Base-by-base conservation (phyloP, 176 grass and related monocot genomes). In the Aegilops bicornis region DNA sequence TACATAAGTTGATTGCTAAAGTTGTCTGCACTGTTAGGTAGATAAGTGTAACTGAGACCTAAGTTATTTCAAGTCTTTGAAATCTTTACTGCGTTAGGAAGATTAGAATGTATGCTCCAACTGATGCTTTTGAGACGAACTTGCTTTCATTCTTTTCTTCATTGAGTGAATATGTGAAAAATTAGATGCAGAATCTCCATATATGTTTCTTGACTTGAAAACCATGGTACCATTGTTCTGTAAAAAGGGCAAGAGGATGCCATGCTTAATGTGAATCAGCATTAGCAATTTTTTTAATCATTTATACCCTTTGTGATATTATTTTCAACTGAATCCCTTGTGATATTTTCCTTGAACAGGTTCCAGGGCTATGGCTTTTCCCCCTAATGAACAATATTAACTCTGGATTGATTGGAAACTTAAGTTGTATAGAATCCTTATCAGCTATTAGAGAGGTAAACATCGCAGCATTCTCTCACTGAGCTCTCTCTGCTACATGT, bases 351-450 rank as follows among this genome's bases (percentile, higher is more conserved):
- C 27, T 88, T 20, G 32, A 77, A 86, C 91, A 95, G 93, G 90
- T 98, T 81, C 96, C 93, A 60, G 94, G 95, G 89, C 79, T 94
- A 47, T 89, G 91, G 91, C 10, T 98, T 98, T 67, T 7, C 6
- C 6, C 6, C 93, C 96, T 81, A 98, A 92, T 80, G 88, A 77
- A 31, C 88, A 47, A 69, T 95, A 83, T 87, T 98, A 93, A 61
- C 60, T 98, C 87, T 98, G 93, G 93, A 95, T 94, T 82, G 93
- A 98, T 86, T 93, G 96, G 91, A 98, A 98, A 82, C 93, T 98
- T 86, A 94, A 98, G 83, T 98, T 81, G 88, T 89, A 43, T 90
- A 65, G 87, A 93, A 98, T 81, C 93, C 96, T 68, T 95, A 93
- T 79, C 91, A 93, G 89, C 60, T 91, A 86, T 89, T 98, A 67